phyloP scores from a whole-genome alignment of 75 land plant genomes.

The Picea glauca region DNA sequence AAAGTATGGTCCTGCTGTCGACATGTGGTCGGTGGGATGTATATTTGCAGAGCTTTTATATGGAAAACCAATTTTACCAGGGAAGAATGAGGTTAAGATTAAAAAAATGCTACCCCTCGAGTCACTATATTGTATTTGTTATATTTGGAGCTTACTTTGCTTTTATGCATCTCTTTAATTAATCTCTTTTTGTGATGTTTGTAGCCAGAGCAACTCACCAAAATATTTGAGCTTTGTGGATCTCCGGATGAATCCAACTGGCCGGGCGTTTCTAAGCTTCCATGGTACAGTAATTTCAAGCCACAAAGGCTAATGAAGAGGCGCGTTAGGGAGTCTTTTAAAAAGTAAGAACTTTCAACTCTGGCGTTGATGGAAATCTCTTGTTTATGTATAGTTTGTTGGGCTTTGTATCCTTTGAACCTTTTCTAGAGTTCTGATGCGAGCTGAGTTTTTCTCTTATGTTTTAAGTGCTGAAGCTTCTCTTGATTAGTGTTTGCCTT shows the following conservation, averaged over 20 bases:
- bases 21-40: conserved; percentile 99
- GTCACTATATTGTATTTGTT: background rate
- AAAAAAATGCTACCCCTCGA: background rate
- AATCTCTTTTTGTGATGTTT: conserved; percentile 14
- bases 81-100: conserved; percentile 84
- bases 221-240: conserved; percentile 94
- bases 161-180: background rate
- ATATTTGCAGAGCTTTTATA: conserved; percentile 94
- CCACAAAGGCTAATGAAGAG: conserved; percentile 71
- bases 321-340: conserved; percentile 76
- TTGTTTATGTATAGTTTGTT: too few relatives aligned
- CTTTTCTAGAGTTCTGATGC: too few relatives aligned
- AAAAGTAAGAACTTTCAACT: conserved; percentile 48
- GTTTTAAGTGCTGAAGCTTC: too few relatives aligned
- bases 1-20: conserved; percentile 96
- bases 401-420: too few relatives aligned
- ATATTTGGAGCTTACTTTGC: background rate
- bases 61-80: conserved; percentile 93
- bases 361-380: too few relatives aligned
- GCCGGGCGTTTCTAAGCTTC: conserved; percentile 95
- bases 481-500: too few relatives aligned
- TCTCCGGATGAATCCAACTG: conserved; percentile 85
- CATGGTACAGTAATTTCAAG: conserved; percentile 81
- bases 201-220: conserved; percentile 82
- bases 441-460: too few relatives aligned